Percentiles rank a stretch among this genome's conserved stretches.
These are phyloP conservation scores for Huiozyma sinensis DNA, from an alignment of 805 yeast genomes.

Conservation along the genomic window DNA sequence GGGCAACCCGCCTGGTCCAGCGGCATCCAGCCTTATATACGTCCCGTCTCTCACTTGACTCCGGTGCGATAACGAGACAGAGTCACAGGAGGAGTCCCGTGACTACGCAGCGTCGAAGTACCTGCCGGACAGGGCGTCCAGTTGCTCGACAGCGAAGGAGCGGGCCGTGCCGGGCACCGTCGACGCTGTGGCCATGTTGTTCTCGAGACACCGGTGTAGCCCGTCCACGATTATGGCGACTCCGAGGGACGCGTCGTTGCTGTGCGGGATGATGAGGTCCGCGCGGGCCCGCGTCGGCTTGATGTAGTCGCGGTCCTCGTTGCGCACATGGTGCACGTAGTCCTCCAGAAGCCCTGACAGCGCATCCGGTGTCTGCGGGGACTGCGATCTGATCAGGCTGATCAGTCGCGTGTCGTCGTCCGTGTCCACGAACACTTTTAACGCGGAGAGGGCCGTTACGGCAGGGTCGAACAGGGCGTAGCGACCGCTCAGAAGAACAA, in stretches of 20 bases:
- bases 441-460: constrained; percentile 44
- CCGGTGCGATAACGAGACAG: no score
- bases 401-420: constrained; percentile 79
- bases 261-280: constrained; percentile 25
- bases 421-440: constrained; percentile 68
- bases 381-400: constrained; percentile 47
- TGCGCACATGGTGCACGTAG: constrained; percentile 23
- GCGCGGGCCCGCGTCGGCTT: constrained; percentile 24
- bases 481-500: constrained; percentile 58
- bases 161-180: constrained; percentile 5
- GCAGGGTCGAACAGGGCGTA: constrained; percentile 63
- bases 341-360: constrained; percentile 17
- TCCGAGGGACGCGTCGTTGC: constrained; percentile 18
- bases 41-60: constrained; percentile 16
- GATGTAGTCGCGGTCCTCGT: constrained; percentile 23
- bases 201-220: constrained; percentile 3
- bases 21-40: constrained; percentile 23
- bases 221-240: constrained; percentile 24
- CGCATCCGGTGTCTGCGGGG: constrained; percentile 8
- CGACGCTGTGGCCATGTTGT: constrained; percentile 15
- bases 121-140: background rate
- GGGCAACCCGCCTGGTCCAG: no score
- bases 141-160: background rate
- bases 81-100: constrained; percentile 8
- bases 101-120: constrained; percentile 18